Base-by-base conservation (phyloP, 768 basidiomycete genomes). In the Naematelia aurantialba region DNA sequence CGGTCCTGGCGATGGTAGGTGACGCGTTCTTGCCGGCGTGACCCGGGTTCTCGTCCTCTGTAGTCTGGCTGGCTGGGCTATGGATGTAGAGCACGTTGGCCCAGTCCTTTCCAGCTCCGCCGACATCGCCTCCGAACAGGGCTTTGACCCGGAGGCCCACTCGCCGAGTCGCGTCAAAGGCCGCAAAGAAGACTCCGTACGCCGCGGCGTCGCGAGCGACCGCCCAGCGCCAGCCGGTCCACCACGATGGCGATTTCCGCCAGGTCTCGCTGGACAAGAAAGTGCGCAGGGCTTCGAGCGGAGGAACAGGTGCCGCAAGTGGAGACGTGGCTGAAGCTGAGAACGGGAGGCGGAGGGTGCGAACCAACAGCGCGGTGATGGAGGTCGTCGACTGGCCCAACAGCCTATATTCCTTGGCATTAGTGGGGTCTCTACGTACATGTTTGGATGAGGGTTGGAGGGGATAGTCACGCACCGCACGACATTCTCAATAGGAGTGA, bases 401-500 rank as follows among this genome's bases (percentile, higher is more conserved):
- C 5, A 72, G 57, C 45, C 70, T 72, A 56, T 3, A 8, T 8
- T 46, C 10, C 27, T 21, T 45, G 13, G 21, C 27, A 26, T 27
- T 13, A 14, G 27, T 49, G n/a, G n/a, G n/a, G n/a, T n/a, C n/a
- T n/a, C n/a, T n/a, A n/a, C n/a, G n/a, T n/a, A n/a, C n/a, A n/a
- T n/a, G n/a, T n/a, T n/a, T n/a, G n/a, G n/a, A n/a, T n/a, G 12
- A 12, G 12, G 24, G 11, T 48, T 22, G 47, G 10, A 11, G 47
- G 47, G 10, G 27, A 27, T 29, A n/a, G 27, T 21, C 19, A 54
- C 71, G 56, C 44, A 75, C 74, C 63, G 55, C 45, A 76, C 74
- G 22, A 72, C 60, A 62, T 76, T 76, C 57, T 76, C 74, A 1
- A 76, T 61, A 1, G 74, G 74, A 1, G 74, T 72, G 52, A 76